Evolutionary conservation across 768 basidiomycete genomes (phyloP).

Genomic region (Mycena galericulata): DNA sequence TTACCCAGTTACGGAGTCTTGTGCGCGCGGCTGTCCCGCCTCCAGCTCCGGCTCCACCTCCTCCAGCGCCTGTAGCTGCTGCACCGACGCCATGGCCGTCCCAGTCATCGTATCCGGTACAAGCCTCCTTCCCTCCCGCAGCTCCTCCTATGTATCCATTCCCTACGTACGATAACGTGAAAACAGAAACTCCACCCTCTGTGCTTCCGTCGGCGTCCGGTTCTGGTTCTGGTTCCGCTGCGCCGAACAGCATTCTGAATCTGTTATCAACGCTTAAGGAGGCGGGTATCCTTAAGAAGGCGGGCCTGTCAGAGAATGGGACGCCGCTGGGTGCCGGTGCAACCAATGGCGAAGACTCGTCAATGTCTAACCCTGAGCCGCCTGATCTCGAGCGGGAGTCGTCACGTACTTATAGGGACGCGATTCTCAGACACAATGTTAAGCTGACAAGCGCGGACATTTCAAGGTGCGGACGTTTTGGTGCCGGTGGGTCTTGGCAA

Average conservation of each 20-base stretch:
- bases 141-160: constrained; percentile 31
- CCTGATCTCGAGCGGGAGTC: constrained; percentile 60
- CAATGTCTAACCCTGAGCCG: constrained; percentile 44
- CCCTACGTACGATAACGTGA: constrained; percentile 36
- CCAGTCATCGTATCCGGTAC: constrained; percentile 47
- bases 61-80: constrained; percentile 17
- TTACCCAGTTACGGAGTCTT: constrained; percentile 74
- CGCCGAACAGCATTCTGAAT: constrained; percentile 61
- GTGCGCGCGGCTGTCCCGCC: constrained; percentile 59
- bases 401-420: constrained; percentile 68
- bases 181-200: constrained; percentile 44
- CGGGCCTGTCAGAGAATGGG: constrained; percentile 73
- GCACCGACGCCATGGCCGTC: constrained; percentile 36
- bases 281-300: constrained; percentile 86
- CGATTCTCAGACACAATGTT: constrained; percentile 70
- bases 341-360: constrained; percentile 50
- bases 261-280: constrained; percentile 78
- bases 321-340: constrained; percentile 65
- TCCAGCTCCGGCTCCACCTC: constrained; percentile 40
- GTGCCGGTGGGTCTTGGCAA: neutral
- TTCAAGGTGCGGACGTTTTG: constrained; percentile 60
- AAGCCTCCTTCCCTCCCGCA: constrained; percentile 30
- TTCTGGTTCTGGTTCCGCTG: constrained; percentile 42
- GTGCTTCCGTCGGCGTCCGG: constrained; percentile 42
- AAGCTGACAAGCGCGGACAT: constrained; percentile 78